Percentiles rank a stretch among this genome's conserved stretches.
Evolutionary conservation across 2,329 filamentous ascomycete genomes (phyloP).

Genomic region (Sporothrix curviconia): DNA sequence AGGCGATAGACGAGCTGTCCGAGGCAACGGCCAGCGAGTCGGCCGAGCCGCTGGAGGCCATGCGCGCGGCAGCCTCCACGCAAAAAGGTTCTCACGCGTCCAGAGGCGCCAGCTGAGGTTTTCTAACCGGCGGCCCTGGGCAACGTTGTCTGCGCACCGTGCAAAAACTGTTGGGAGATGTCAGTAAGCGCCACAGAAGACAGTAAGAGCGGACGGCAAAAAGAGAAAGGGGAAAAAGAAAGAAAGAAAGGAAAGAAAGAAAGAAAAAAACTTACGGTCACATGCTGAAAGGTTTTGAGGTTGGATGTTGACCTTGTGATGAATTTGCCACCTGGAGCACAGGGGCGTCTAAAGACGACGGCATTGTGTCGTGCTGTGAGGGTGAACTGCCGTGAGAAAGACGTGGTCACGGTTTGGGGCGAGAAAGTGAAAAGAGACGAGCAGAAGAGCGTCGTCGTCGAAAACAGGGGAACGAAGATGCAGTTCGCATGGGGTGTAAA

Average conservation of each 20-base stretch:
- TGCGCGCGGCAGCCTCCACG: constrained; percentile 48
- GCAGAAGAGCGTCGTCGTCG: neutral
- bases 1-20: constrained; percentile 39
- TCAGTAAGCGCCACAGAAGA: neutral
- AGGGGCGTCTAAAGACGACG: constrained; percentile 72
- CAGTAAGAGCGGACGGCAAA: neutral
- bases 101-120: constrained; percentile 95
- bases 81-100: constrained; percentile 91
- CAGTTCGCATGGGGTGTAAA: no score
- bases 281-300: constrained; percentile 89
- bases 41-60: neutral
- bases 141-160: constrained; percentile 86
- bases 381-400: neutral
- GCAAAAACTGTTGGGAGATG: constrained; percentile 64
- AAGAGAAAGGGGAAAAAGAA: constrained; percentile 3
- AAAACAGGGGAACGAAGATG: no score
- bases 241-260: constrained; percentile 9
- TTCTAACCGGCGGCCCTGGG: constrained; percentile 85
- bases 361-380: constrained; percentile 55
- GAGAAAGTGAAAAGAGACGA: neutral
- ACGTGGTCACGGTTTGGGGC: neutral
- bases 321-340: constrained; percentile 83
- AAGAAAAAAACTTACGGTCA: constrained; percentile 82
- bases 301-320: constrained; percentile 95
- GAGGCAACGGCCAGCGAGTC: constrained; percentile 3